Evolutionary conservation across 164 flowering plant genomes (phyloP).

Genomic region (Chimonanthus salicifolius): DNA sequence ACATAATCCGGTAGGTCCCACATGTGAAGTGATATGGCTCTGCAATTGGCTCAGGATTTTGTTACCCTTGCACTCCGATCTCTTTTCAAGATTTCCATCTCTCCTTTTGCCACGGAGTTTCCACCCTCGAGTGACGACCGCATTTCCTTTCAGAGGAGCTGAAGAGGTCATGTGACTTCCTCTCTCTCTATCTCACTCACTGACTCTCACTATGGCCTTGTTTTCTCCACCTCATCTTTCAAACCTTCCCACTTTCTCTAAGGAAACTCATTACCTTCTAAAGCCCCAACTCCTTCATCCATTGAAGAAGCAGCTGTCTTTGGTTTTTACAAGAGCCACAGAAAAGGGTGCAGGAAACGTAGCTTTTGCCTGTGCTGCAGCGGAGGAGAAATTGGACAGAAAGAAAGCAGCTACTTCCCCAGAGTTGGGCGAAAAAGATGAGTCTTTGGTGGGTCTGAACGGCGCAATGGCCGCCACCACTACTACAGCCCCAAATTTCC

Average conservation of each 20-base stretch:
- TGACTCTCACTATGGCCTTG: slow-evolving; percentile 44
- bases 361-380: slow-evolving; percentile 22
- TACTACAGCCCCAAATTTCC: slow-evolving; percentile 33
- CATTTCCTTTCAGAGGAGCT: neutral
- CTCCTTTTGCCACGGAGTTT: too few relatives aligned
- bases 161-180: slow-evolving; percentile 3
- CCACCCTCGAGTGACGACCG: neutral
- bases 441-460: slow-evolving; percentile 22
- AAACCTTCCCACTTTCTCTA: slow-evolving; percentile 23
- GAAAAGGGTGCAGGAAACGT: slow-evolving; percentile 55
- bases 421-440: slow-evolving; percentile 20
- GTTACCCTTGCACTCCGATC: too few relatives aligned
- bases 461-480: slow-evolving; percentile 19
- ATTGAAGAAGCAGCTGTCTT: slow-evolving; percentile 17
- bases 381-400: slow-evolving; percentile 20
- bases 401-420: slow-evolving; percentile 12
- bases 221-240: slow-evolving; percentile 40
- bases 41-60: too few relatives aligned
- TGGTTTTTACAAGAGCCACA: slow-evolving; percentile 18
- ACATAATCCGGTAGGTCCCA: too few relatives aligned
- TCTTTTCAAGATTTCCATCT: too few relatives aligned
- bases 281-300: slow-evolving; percentile 24
- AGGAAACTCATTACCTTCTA: slow-evolving; percentile 27
- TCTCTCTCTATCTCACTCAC: neutral
- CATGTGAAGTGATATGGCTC: too few relatives aligned